phyloP scores from a whole-genome alignment of 2,329 filamentous ascomycete genomes.

The Dactylonectria estremocensis region DNA sequence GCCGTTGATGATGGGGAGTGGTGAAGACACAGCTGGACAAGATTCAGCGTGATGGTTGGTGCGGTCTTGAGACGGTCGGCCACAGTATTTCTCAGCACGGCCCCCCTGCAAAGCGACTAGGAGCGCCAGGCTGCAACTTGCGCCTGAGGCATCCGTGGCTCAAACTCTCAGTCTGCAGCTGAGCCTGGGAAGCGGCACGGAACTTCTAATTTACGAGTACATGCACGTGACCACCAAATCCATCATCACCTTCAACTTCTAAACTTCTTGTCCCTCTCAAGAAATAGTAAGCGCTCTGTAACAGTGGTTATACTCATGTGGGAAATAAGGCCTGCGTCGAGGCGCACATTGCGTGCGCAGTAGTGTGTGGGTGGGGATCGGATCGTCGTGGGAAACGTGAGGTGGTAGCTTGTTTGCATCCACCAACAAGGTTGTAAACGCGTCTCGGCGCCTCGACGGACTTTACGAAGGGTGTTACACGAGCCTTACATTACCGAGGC shows the following conservation, averaged over 20 bases:
- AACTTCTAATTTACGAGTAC: constrained; percentile 23
- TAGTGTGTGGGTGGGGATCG: constrained; percentile 1
- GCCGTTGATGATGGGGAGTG: constrained; percentile 67
- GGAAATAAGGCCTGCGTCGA: background rate
- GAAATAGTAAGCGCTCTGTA: background rate
- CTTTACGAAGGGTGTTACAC: constrained; percentile 26
- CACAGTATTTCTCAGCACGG: constrained; percentile 64
- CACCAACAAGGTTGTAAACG: background rate
- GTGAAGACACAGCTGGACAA: constrained; percentile 67
- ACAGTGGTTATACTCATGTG: constrained; percentile 1
- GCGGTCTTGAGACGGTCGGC: constrained; percentile 55
- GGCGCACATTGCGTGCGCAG: background rate
- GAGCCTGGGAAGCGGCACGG: background rate
- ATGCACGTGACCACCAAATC: constrained; percentile 42
- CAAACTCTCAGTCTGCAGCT: constrained; percentile 37
- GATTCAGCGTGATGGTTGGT: constrained; percentile 66
- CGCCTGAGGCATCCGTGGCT: constrained; percentile 43
- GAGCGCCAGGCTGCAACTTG: constrained; percentile 39
- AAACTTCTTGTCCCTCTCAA: background rate
- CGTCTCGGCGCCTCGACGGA: constrained; percentile 18
- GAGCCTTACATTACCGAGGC: constrained; percentile 26
- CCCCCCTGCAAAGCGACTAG: constrained; percentile 50
- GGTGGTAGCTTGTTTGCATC: constrained; percentile 13
- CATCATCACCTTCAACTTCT: background rate
- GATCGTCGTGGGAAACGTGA: constrained; percentile 17